Evolutionary conservation across 257 asterid genomes (phyloP).

Genomic region (Nicotiana paniculata): DNA sequence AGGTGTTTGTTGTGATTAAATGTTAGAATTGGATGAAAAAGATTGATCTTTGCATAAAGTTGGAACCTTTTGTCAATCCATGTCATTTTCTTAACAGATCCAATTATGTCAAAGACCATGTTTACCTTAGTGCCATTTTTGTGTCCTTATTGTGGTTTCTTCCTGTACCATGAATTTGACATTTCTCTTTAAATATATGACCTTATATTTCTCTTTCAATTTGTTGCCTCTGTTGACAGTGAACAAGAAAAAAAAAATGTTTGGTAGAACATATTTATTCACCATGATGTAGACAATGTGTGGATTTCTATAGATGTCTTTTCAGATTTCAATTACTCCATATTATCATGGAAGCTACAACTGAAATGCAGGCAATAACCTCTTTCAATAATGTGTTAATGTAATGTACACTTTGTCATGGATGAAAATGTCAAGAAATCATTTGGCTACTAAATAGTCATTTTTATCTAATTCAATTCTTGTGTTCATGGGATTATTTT

Average conservation of each 20-base stretch:
- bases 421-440: not conserved
- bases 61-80: not conserved
- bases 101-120: not conserved
- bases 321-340: not conserved
- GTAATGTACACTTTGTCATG: not conserved
- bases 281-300: not conserved
- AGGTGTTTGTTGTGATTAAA: not conserved
- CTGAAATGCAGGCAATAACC: not conserved
- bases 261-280: not conserved
- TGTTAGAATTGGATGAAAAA: conserved; percentile 1
- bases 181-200: not conserved
- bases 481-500: not conserved
- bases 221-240: conserved; percentile 1
- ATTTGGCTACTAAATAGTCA: not conserved
- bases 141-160: not conserved
- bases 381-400: not conserved
- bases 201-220: not conserved
- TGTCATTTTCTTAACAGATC: not conserved
- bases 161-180: not conserved
- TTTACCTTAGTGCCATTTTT: not conserved
- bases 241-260: not conserved
- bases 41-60: conserved; percentile 1
- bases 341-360: not conserved
- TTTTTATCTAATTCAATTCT: not conserved
- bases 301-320: not conserved